Base-by-base conservation (phyloP, 495 filamentous ascomycete species). In the Penicillium turbatum region DNA sequence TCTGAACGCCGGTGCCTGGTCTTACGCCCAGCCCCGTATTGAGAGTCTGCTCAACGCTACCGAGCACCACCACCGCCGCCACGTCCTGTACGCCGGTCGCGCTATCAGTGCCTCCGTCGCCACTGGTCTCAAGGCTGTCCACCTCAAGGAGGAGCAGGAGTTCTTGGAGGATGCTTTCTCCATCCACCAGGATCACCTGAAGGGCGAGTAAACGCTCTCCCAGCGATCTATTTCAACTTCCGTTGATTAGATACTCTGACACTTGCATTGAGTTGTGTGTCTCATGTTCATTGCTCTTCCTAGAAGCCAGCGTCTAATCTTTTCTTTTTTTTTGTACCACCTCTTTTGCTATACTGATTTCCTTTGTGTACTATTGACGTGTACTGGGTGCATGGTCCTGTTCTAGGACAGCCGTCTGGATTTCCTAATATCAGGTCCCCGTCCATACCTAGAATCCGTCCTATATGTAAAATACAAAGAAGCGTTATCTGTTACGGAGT, bases 61-160 rank as follows among this genome's bases (percentile, higher is more conserved):
- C 3, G 67, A 92, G 72, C 77, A 93, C 72, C 95, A 98, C 76
- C 82, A 92, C 73, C 81, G 86, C 60, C 91, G 93, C 71, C 91
- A 97, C 74, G 90, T 96, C 63, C 87, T 95, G 83, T 98, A 98
- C 73, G 93, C 93, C 38, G 93, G 93, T 62, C 84, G 93, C 63
- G 80, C 87, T 64, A 91, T 91, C 16, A 92, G 86, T 63, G 92
- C 93, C 30, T 88, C 83, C 63, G 92, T 97, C 38, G 93, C 93
- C 37, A 96, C 92, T 41, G 93, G 93, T 68, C 69, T 93, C 60
- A 98, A 98, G 86, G 71, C 79, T 27, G 82, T 78, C 45, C 93
- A 98, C 72, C 69, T 85, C 61, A 96, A 95, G 82, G 93, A 98
- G 79, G 93, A 98, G 79, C 78, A 89, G 72, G 89, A 95, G 17